Evolutionary conservation across 2,329 filamentous ascomycete species (phyloP), one percentile per base, ranked within the genome.

Genomic region (Alternaria ethzedia): DNA sequence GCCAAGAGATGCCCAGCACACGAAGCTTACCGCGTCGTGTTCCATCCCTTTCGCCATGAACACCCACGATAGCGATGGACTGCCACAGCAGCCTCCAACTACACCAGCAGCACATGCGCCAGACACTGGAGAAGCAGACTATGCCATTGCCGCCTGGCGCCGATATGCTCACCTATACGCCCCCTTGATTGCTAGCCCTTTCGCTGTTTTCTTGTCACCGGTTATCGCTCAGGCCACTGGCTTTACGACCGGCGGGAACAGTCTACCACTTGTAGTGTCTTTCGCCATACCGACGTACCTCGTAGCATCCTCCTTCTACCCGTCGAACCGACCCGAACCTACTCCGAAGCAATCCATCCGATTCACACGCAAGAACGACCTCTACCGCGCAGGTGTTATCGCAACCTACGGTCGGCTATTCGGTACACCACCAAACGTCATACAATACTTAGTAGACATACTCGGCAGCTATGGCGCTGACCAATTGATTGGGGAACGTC

Each of bases 81-180:
- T 13, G 26, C n/a, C 28, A 41, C 44, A 26, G 49, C 13, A 20
- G n/a, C 15, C n/a, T 20, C 17, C 25, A 20, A 28, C 36, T 25
- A n/a, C 15, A 12, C 6, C 26, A 21, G 11, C 9, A 52, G 3
- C 2, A 44, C 46, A 11, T 3, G 9, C 45, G 10, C 11, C 25
- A 6, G 7, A 30, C 12, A 25, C 8, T 13, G 17, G 26, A 36
- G 17, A 51, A 12, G 28, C 20, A 11, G 17, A 51, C 20, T 32
- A 28, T 15, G 17, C 23, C 12, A 36, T 57, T 10, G 46, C 45
- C 7, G 47, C 15, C 20, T 52, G 25, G 46, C 54, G 54, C 32
- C 26, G 15, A 57, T 66, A 65, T 50, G 63, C 58, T 10, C 67
- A 70, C 49, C 65, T 74, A 41, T 69, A 69, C 60, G 21, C 70